Conservation (phyloP, 1,139 yeast species). For the Spathaspora sp. region DNA sequence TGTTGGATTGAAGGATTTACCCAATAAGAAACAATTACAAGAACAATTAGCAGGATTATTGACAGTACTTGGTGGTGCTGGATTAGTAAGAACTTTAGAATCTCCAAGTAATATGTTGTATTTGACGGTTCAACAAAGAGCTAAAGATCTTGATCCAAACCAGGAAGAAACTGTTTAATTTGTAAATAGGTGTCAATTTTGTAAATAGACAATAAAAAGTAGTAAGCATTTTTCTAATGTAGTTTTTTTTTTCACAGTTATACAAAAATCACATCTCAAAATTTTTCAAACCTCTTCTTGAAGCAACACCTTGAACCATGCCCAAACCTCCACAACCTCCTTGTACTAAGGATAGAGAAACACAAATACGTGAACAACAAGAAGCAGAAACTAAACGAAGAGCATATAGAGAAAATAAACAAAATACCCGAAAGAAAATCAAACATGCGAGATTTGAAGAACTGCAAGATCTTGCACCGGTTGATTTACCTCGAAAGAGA, state of each 20-base stretch:
- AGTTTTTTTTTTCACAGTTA: no score
- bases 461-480: constrained; percentile 14
- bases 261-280: constrained; percentile 3
- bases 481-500: constrained; percentile 75
- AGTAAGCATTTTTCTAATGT: no score
- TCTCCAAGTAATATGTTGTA: constrained; percentile 65
- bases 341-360: constrained; percentile 21
- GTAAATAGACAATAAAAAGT: not conserved
- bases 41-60: constrained; percentile 84
- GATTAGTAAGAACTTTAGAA: constrained; percentile 79
- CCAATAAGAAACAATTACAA: constrained; percentile 68
- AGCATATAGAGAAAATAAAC: constrained; percentile 39
- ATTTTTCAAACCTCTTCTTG: not conserved
- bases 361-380: constrained; percentile 26
- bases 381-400: constrained; percentile 40
- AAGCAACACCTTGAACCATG: constrained; percentile 1
- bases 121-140: constrained; percentile 67
- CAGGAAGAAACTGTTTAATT: constrained; percentile 12
- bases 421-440: constrained; percentile 31
- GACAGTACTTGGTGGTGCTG: constrained; percentile 84
- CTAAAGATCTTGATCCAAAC: constrained; percentile 41
- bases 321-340: constrained; percentile 8
- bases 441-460: constrained; percentile 33
- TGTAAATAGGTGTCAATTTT: not conserved
- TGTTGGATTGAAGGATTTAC: constrained; percentile 67